Evolutionary conservation across 1,139 yeast genomes (phyloP), one percentile per base, ranked within the genome.

Genomic region (Nematodospora anomalae): DNA sequence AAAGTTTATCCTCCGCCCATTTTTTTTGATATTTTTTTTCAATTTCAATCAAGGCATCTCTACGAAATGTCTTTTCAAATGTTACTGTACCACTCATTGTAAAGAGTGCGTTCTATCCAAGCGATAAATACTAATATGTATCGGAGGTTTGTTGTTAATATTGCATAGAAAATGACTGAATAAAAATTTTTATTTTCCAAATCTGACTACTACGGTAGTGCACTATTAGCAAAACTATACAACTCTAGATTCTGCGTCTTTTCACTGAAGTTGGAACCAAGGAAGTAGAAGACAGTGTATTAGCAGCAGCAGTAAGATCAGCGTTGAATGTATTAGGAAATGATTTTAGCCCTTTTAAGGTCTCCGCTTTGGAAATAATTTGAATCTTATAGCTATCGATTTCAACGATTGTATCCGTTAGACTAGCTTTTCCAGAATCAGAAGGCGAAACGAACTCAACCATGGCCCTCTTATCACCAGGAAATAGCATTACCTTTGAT

Each of bases 41-140:
- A 52, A 87, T 83, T 28, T 74, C 95, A 49, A 88, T 83, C 56
- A 94, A 77, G 45, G 90, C 79, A 74, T 94, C 99, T 71, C 98
- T 85, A 71, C 97, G 89, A 50, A 85, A 76, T 40, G 97, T 90
- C 46, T 70, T 71, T 47, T 70, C 74, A 50, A 69, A 62, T 50
- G 66, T 67, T 37, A 67, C 62, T 31, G 71, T 55, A 44, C 67
- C 64, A 61, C 74, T 69, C 75, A 70, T 71, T 41, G 28, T 51
- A 23, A 6, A 16, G 37, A 26, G 9, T 25, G 18, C 13, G 9
- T 9, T 14, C 13, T 32, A 26, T 5, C 11, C 26, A 8, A 16
- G 20, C 14, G 26, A 11, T 25, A 14, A 8, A 25, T 16, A 13
- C 16, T 9, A 13, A 26, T 16, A 21, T 27, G 30, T 8, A n/a